These are phyloP conservation scores for Penicillium fuscoglaucum DNA, from an alignment of 2,329 filamentous ascomycete species.

Conservation along the genomic window DNA sequence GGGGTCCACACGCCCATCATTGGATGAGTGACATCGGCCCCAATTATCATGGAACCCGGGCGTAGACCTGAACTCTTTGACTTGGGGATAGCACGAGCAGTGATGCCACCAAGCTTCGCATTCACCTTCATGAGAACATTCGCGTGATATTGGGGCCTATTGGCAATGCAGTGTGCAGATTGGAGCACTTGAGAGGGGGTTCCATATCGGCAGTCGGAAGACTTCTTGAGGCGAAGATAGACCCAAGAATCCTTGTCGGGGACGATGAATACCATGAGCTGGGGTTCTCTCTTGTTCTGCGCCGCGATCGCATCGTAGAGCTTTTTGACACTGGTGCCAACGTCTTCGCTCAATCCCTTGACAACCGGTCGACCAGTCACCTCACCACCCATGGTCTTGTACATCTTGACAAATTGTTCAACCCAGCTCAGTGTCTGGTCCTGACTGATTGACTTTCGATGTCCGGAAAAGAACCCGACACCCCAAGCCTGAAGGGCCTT, in stretches of 20 bases:
- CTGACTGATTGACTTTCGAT: slow-evolving; percentile 49
- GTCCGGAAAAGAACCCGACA: slow-evolving; percentile 64
- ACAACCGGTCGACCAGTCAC: slow-evolving; percentile 51
- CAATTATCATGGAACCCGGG: slow-evolving; percentile 73
- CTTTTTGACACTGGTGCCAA: slow-evolving; percentile 56
- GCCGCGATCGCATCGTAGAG: slow-evolving; percentile 52
- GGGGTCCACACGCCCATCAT: slow-evolving; percentile 65
- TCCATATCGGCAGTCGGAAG: slow-evolving; percentile 80
- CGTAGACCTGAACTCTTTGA: slow-evolving; percentile 40
- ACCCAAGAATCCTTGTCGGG: slow-evolving; percentile 67
- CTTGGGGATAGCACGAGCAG: slow-evolving; percentile 54
- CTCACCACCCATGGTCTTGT: slow-evolving; percentile 61
- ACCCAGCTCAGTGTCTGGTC: slow-evolving; percentile 55
- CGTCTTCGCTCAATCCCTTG: slow-evolving; percentile 44
- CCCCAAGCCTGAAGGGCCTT: slow-evolving; percentile 71
- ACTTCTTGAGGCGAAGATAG: slow-evolving; percentile 88
- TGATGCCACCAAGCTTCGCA: slow-evolving; percentile 85
- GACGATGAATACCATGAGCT: slow-evolving; percentile 79
- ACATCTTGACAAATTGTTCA: slow-evolving; percentile 62
- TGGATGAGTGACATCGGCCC: slow-evolving; percentile 86
- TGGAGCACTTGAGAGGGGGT: slow-evolving; percentile 82
- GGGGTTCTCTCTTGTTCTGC: slow-evolving; percentile 56
- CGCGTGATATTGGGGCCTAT: slow-evolving; percentile 79
- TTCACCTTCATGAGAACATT: slow-evolving; percentile 98
- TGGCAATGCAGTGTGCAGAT: slow-evolving; percentile 65